These are phyloP conservation scores for Nymphaea colorata DNA, from an alignment of 164 flowering plant genomes.

Conservation along the genomic window DNA sequence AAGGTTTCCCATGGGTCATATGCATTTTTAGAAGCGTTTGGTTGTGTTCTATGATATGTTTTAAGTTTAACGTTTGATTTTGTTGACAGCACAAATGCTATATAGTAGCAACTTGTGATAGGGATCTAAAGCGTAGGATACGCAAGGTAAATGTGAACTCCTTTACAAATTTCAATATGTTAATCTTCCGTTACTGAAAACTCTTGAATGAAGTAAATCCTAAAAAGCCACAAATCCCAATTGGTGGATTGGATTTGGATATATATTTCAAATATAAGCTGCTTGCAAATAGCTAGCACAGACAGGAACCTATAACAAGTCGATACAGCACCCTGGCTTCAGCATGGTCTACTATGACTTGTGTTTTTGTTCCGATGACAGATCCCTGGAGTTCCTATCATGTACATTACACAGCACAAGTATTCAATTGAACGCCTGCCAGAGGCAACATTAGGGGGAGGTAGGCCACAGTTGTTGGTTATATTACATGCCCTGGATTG, in stretches of 20 bases:
- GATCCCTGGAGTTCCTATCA: constrained; percentile 97
- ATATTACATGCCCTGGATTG: background rate
- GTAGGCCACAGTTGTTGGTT: constrained; percentile 20
- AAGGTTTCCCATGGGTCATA: too few species aligned
- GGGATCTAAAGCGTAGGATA: constrained; percentile 92
- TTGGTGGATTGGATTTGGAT: too few species aligned
- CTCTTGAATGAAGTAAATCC: background rate
- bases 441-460: constrained; percentile 97
- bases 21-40: too few species aligned
- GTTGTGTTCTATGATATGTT: too few species aligned
- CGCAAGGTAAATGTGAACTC: constrained; percentile 51
- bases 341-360: too few species aligned
- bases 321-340: too few species aligned
- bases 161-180: background rate
- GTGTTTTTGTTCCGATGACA: constrained; percentile 7
- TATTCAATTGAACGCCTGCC: constrained; percentile 94
- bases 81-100: constrained; percentile 79
- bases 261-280: too few species aligned
- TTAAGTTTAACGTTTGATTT: background rate
- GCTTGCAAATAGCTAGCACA: too few species aligned
- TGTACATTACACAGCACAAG: constrained; percentile 78
- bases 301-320: too few species aligned
- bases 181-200: background rate
- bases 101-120: constrained; percentile 94
- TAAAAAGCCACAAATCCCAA: too few species aligned